Evolutionary conservation across 1,284 basidiomycete genomes (phyloP), one percentile per base, ranked within the genome.

Genomic region (Leccinum ponderosum): DNA sequence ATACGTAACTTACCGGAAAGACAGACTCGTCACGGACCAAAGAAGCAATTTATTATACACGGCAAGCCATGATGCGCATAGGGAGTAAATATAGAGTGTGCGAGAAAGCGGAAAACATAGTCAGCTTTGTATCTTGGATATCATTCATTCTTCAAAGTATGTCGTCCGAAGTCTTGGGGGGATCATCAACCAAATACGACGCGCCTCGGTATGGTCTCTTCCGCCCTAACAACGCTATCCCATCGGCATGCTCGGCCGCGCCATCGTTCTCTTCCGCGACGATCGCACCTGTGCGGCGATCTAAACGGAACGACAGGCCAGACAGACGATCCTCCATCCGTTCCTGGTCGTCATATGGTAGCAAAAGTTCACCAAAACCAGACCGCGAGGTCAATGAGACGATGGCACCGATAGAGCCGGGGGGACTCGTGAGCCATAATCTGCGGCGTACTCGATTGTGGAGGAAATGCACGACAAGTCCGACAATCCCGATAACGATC

Each of bases 291-390:
- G 87, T 87, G 44, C 82, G 72, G 56, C 67, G 70, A 66, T 89
- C 87, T 54, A 90, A 65, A 33, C 79, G 68, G 75, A 89, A 89
- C n/a, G 73, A 74, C 56, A 89, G 65, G 2, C 80, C 80, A n/a
- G 73, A 69, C 33, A 89, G 72, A 64, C 83, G 87, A 54, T 73
- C 69, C 35, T 76, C 73, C 35, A 89, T 73, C 6, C 72, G 74
- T 29, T 61, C 54, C 47, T 77, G 72, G 57, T 81, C 73, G 67
- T 89, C 86, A 60, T 85, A 87, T 0, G 87, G 87, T 22, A 81
- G 66, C n/a, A 88, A 71, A 12, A 86, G 76, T 51, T 85, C 78
- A 29, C 86, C 87, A 61, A 87, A 87, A 29, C 86, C 87, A 35
- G 85, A 86, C 29, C 80, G 83, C 1, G 83, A 75, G 0, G 87